Base-by-base conservation (phyloP, 2,329 filamentous ascomycete species). In the Colletotrichum sp. region DNA sequence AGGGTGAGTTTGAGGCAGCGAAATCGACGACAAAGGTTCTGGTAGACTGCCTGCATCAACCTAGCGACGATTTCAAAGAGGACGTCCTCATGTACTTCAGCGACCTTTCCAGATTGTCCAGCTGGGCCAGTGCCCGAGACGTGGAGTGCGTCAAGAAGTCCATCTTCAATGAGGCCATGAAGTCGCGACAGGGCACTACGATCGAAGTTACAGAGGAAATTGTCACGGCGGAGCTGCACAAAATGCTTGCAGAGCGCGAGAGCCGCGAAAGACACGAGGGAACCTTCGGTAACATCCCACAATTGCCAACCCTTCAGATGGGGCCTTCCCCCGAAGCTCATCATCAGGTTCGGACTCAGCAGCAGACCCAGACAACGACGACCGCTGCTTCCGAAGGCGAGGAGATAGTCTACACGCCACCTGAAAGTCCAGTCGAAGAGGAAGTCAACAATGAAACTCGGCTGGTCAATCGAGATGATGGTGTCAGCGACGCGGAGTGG, bases 121-220 rank as follows among this genome's bases (percentile, higher is more conserved):
- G 38, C 38, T 43, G 38, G 38, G 38, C 38, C 38, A 43, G 38
- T 43, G 38, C 38, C 8, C 38, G 38, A 43, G 38, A 43, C 38
- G 38, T 43, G 84, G 84, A 0, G 85, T 86, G 38, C 76, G 83
- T 5, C 82, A 82, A 3, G 82, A 83, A 0, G 9, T 43, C 38
- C 38, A 43, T 43, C 38, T 43, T 43, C 18, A 43, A 43, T 8
- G 38, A 43, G 38, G 38, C 38, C 38, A 43, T 43, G 38, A 43
- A 43, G 38, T 43, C 16, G 16, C 38, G 84, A 43, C 38, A 43
- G 38, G 16, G 38, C 38, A 43, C 38, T 8, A 43, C 38, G 38
- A 43, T 43, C 38, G 38, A 43, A 10, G 2, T 43, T 9, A 43
- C 38, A 8, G 38, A 43, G 8, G 38, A 43, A 43, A 43, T 43